Evolutionary conservation across 768 basidiomycete genomes (phyloP).

Genomic region (Gymnopilus junonius): DNA sequence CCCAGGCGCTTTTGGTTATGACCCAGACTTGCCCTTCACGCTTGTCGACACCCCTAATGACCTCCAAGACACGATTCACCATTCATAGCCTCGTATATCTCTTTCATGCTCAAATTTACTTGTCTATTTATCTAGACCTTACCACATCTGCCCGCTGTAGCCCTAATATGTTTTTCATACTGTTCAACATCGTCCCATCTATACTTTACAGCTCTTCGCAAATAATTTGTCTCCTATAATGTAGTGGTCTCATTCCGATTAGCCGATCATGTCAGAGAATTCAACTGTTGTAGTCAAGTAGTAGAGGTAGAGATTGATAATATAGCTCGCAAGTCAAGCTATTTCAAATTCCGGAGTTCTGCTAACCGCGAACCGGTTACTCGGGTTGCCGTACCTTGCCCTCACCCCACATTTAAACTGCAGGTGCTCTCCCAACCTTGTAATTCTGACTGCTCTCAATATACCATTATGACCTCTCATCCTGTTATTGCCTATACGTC

Average conservation of each 20-base stretch:
- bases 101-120: not conserved
- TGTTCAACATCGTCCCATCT: not conserved
- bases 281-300: constrained; percentile 4
- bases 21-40: constrained; percentile 79
- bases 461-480: constrained; percentile 58
- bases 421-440: not conserved
- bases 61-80: constrained; percentile 33
- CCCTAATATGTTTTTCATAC: constrained; percentile 4
- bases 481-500: constrained; percentile 81
- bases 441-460: not conserved
- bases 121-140: constrained; percentile 7
- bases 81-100: constrained; percentile 3
- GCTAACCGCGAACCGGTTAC: constrained; percentile 20
- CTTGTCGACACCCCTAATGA: constrained; percentile 48
- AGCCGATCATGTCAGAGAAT: not conserved
- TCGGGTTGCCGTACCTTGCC: constrained; percentile 26
- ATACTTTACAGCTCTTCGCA: constrained; percentile 7
- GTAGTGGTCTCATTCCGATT: not conserved
- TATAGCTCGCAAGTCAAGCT: not conserved
- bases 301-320: not conserved
- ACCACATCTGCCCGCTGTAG: not conserved
- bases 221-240: constrained; percentile 10
- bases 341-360: not conserved
- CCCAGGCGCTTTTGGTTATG: constrained; percentile 71
- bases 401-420: constrained; percentile 21